Evolutionary conservation across 2,329 filamentous ascomycete genomes (phyloP).

Genomic region (Fusarium equiseti): DNA sequence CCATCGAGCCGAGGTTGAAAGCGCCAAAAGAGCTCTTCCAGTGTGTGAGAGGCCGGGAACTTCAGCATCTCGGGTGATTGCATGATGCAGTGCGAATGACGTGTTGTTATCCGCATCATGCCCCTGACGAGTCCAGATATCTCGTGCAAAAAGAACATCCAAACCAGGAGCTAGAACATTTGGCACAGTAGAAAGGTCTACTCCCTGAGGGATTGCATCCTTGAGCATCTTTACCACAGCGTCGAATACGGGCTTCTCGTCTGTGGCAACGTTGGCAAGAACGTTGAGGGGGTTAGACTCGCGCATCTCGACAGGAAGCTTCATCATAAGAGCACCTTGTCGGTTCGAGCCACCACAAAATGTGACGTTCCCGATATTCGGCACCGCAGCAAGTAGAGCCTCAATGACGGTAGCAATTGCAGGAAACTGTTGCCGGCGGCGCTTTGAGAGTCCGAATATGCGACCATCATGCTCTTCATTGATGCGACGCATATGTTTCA

Average conservation of each 20-base stretch:
- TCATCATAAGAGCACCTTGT: conserved; percentile 84
- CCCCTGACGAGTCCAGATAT: conserved; percentile 66
- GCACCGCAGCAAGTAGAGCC: conserved; percentile 76
- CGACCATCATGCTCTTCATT: conserved; percentile 65
- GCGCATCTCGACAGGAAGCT: conserved; percentile 69
- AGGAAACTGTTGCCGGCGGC: conserved; percentile 83
- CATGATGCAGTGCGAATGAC: conserved; percentile 77
- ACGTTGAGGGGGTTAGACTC: conserved; percentile 73
- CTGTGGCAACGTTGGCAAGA: conserved; percentile 41
- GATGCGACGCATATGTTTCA: conserved; percentile 62
- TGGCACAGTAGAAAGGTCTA: conserved; percentile 53
- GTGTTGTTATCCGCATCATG: conserved; percentile 67
- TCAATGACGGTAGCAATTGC: conserved; percentile 86
- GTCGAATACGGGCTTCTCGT: conserved; percentile 51
- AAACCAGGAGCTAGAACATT: conserved; percentile 60
- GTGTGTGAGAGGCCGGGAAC: conserved; percentile 81
- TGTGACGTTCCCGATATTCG: conserved; percentile 77
- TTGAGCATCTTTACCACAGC: conserved; percentile 55
- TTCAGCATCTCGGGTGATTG: conserved; percentile 75
- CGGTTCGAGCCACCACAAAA: conserved; percentile 92
- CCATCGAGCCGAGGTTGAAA: conserved; percentile 81
- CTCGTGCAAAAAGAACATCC: conserved; percentile 59
- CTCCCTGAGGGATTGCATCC: conserved; percentile 57
- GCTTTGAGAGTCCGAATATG: conserved; percentile 82
- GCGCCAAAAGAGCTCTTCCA: conserved; percentile 75